Evolutionary conservation across 306 rosid genomes (phyloP).

Genomic region (Quercus dentata): DNA sequence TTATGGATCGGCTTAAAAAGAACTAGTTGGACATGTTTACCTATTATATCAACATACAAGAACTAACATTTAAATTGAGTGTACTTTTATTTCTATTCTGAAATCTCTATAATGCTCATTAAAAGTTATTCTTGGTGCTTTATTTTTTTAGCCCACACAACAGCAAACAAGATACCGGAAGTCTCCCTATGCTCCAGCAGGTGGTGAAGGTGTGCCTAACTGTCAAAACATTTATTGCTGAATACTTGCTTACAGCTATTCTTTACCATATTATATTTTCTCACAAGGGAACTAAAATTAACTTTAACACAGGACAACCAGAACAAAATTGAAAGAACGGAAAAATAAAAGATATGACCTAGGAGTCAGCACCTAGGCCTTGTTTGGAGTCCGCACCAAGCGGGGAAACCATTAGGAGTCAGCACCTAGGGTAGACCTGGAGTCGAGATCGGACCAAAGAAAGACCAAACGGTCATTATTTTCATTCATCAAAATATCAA

Average conservation of each 20-base stretch:
- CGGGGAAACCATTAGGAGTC: no score
- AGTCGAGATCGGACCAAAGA: no score
- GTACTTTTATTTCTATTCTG: background rate
- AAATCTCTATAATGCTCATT: background rate
- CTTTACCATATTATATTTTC: slow-evolving; percentile 5
- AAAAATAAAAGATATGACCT: no score
- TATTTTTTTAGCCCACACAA: slow-evolving; percentile 71
- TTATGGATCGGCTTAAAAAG: background rate
- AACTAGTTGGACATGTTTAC: background rate
- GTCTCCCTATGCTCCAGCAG: slow-evolving; percentile 86
- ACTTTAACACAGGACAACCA: background rate
- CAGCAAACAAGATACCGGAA: slow-evolving; percentile 95
- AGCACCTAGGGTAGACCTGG: no score
- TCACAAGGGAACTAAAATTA: background rate
- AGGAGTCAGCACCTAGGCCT: no score
- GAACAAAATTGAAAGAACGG: no score
- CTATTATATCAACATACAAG: background rate
- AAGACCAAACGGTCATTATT: no score
- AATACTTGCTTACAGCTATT: background rate
- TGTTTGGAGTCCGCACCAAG: no score
- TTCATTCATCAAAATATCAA: no score
- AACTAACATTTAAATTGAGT: background rate
- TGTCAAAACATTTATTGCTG: background rate
- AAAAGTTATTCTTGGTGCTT: slow-evolving; percentile 5
- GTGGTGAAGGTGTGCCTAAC: slow-evolving; percentile 60